Evolutionary conservation across 495 filamentous ascomycete genomes (phyloP).

Genomic region (Aspergillus ostianus): DNA sequence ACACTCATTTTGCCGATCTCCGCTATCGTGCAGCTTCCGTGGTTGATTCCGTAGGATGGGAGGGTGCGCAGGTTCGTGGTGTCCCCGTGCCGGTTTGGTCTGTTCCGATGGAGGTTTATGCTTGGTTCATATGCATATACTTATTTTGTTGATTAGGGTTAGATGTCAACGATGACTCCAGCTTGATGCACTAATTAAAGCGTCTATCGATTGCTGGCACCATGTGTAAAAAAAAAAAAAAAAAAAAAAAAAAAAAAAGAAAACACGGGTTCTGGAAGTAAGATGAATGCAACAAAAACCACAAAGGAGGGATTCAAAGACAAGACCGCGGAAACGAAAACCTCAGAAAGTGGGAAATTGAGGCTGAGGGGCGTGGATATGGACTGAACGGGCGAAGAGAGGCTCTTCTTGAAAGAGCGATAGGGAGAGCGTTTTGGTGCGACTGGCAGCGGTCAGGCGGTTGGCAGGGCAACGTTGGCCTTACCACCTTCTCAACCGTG

Average conservation of each 20-base stretch:
- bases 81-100: not conserved
- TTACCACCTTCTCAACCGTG: slow-evolving; percentile 11
- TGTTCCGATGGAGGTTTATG: not conserved
- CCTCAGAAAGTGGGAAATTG: not conserved
- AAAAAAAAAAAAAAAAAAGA: not conserved
- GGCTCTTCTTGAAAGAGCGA: slow-evolving; percentile 1
- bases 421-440: slow-evolving; percentile 16
- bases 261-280: not conserved
- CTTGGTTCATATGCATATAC: not conserved
- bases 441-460: slow-evolving; percentile 14
- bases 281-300: not conserved
- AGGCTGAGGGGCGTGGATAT: slow-evolving; percentile 1
- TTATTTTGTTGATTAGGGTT: not conserved
- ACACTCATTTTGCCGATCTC: slow-evolving; percentile 51
- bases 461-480: slow-evolving; percentile 36
- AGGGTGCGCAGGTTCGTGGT: not conserved
- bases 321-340: not conserved
- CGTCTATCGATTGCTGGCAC: not conserved
- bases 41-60: not conserved
- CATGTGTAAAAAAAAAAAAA: not conserved
- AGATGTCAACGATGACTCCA: not conserved
- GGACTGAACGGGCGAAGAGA: not conserved
- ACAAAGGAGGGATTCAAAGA: slow-evolving; percentile 6
- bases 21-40: not conserved
- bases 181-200: not conserved